Evolutionary conservation across 176 grass and related monocot species (phyloP).

Genomic region (Dendrocalamus sinicus): DNA sequence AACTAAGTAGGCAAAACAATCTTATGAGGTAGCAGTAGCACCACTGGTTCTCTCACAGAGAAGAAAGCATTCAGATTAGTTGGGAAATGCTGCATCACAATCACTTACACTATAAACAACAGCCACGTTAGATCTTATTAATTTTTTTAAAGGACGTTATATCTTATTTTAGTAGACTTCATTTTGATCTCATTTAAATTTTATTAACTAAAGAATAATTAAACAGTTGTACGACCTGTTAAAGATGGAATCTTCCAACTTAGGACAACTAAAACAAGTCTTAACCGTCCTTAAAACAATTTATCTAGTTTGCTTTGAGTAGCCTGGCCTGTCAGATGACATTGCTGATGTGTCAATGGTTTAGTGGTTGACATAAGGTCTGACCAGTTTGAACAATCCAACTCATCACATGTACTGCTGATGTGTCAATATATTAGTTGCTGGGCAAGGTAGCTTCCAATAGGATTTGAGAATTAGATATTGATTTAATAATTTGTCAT

Average conservation of each 20-base stretch:
- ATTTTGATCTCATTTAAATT: too few species aligned
- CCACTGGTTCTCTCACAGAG: too few species aligned
- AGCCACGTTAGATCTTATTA: too few species aligned
- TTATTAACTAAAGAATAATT: neutral
- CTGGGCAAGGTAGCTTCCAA: conserved; percentile 8
- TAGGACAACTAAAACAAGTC: neutral
- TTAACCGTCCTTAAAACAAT: neutral
- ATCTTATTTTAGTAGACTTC: too few species aligned
- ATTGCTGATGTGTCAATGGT: conserved; percentile 41
- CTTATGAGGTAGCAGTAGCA: too few species aligned
- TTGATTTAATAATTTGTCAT: conserved; percentile 12
- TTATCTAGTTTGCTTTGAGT: neutral
- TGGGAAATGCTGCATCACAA: too few species aligned
- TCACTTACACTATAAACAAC: too few species aligned
- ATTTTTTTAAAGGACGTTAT: too few species aligned
- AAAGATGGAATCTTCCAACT: neutral
- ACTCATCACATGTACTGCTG: conserved; percentile 28
- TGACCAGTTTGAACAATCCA: neutral
- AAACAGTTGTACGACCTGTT: neutral
- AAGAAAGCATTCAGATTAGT: too few species aligned
- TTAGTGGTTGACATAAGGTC: neutral
- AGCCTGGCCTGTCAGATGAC: neutral
- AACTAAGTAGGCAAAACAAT: too few species aligned
- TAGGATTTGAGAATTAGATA: conserved; percentile 27
- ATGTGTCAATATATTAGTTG: conserved; percentile 49